Evolutionary conservation across 1,284 basidiomycete genomes (phyloP).

Genomic region (Amylostereum chailletii): DNA sequence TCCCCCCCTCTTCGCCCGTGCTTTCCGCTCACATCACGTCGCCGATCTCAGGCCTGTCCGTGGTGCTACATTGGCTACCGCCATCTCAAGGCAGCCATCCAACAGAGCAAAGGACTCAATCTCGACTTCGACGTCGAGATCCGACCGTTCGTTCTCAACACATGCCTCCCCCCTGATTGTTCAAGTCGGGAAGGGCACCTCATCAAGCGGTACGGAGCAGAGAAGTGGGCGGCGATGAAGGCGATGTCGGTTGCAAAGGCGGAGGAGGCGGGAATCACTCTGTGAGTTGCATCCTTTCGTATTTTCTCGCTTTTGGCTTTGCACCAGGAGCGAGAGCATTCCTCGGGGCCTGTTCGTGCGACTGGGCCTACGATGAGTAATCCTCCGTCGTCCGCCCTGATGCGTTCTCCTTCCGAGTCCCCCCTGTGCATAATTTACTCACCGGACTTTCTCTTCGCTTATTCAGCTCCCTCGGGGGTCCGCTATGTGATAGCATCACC

Average conservation of each 20-base stretch:
- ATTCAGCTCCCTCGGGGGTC: constrained; percentile 45
- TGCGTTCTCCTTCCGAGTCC: too few species aligned
- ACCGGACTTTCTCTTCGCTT: too few species aligned
- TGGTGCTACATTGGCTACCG: constrained; percentile 72
- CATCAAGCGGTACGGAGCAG: constrained; percentile 47
- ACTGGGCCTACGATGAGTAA: too few species aligned
- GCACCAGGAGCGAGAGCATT: background rate
- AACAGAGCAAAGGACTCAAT: constrained; percentile 51
- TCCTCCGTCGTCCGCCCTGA: too few species aligned
- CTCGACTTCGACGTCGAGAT: constrained; percentile 67
- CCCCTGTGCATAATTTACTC: too few species aligned
- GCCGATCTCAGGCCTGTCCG: constrained; percentile 44
- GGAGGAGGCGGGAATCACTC: constrained; percentile 49
- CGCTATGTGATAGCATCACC: constrained; percentile 53
- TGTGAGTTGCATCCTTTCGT: constrained; percentile 37
- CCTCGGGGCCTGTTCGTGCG: too few species aligned
- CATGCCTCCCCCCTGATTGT: constrained; percentile 34
- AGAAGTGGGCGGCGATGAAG: constrained; percentile 41
- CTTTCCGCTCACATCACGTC: constrained; percentile 5
- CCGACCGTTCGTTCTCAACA: constrained; percentile 63
- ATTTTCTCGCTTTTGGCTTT: background rate
- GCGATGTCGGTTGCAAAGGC: constrained; percentile 43
- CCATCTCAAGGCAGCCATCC: constrained; percentile 61
- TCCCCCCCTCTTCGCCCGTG: constrained; percentile 9
- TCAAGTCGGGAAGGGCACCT: constrained; percentile 44